Base-by-base conservation (phyloP, 2,329 filamentous ascomycete species). In the Diaporthe citri region DNA sequence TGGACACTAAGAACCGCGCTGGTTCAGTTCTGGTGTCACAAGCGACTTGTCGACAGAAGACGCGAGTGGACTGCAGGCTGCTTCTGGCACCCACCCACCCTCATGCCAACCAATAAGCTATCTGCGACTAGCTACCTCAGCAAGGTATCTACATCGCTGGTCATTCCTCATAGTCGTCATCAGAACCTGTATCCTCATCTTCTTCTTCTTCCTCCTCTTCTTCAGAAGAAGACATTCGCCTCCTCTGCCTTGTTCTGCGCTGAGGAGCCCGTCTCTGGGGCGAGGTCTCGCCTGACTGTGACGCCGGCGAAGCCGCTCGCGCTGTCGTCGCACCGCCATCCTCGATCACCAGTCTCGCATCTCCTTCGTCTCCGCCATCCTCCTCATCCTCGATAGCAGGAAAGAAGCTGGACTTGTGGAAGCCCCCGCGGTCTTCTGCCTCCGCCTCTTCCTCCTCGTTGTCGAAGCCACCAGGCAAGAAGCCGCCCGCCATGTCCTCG, bases 401-500 rank as follows among this genome's bases (percentile, higher is more conserved):
- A 0, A 90, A 90, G 77, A 88, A 90, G 9, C 83, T 84, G 1
- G 87, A 89, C 1, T 82, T 85, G 5, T 82, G 79, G 46, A 70
- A 46, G 3, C 39, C 62, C 4, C 80, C 79, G 6, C 77, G 75
- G 10, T 83, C 62, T 51, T 52, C 62, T 22, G 22, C 15, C 31
- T 57, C 82, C 3, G 57, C 56, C n/a, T 82, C 83, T 7, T 83
- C 83, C 20, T 86, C 86, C 25, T 87, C 88, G 55, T 87, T 86
- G 39, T 90, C 87, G 67, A 86, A 88, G 1, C 87, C 89, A 74
- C 90, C 89, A 0, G 88, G 90, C 12, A 93, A 80, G 78, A 93
- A 93, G 0, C 91, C 91, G 0, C 91, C 91, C 0, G 86, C 90
- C 85, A 88, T 87, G 13, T 90, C 87, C 75, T 89, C 88, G 12